Base-by-base conservation (phyloP, 352 stramenopile genomes). In the Pythium plurisporium region DNA sequence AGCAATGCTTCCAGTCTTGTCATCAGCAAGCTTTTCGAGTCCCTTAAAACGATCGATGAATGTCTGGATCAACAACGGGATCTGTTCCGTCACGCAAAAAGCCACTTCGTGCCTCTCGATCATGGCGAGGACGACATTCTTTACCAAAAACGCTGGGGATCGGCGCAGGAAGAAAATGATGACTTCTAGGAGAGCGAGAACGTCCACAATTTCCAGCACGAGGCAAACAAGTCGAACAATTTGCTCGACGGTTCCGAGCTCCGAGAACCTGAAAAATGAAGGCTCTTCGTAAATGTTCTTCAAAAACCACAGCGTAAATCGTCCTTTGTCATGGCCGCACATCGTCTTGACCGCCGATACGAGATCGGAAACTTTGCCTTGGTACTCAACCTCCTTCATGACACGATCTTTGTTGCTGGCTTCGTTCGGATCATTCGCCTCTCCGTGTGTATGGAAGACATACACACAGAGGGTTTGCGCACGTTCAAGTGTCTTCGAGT, bases 331-430 rank as follows among this genome's bases (percentile, higher is more conserved):
- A 49, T 95, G 79, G 0, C 81, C 82, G 29, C 82, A 92, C 76
- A 95, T 89, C 0, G 77, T 93, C 62, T 95, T 95, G 20, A 95
- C 81, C 22, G 81, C 78, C 29, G 81, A 91, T 12, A 92, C 77
- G 15, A 95, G 68, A 52, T 95, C 85, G 19, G 81, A 74, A 2
- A 95, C 79, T 55, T 89, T 91, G 34, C 79, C 79, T 55, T 91
- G 83, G 41, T 93, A 93, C 22, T 93, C 83, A 12, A 90, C 74
- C 60, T 93, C 83, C 29, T 81, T 85, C 61, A 83, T 58, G 23
- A 89, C 74, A 12, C 76, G 73, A 47, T 50, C 86, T 30, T 49
- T 75, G 40, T 80, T 62, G 22, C 30, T 59, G 3, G 42, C 41
- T 4, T 76, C 77, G n/a, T 55, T 65, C 8, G 57, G 57, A 27